Evolutionary conservation across 768 basidiomycete species (phyloP), one percentile per base, ranked within the genome.

Genomic region (Serendipita indica): DNA sequence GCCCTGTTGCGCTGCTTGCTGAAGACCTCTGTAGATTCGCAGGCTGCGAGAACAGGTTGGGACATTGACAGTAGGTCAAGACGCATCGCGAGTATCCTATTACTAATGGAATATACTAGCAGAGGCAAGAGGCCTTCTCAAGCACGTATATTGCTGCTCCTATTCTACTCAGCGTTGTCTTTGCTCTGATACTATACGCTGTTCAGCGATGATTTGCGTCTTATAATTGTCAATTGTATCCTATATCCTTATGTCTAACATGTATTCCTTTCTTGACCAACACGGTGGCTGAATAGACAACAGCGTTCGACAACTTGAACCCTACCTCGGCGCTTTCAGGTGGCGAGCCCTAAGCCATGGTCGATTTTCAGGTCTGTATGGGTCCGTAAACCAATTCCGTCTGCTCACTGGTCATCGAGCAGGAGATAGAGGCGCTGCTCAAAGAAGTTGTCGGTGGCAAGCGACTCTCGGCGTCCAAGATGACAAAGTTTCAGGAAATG

Each of bases 381-480:
- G 10, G 7, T 62, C 7, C 30, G 60, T 20, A 33, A 10, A 16
- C 14, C 1, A 13, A 39, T 32, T 18, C 7, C 16, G 13, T 10
- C 3, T 45, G 32, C 43, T n/a, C n/a, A 18, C 57, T 37, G n/a
- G 37, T 52, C 27, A 37, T 33, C 37, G 27, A 25, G 6, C 63
- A 96, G 91, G 79, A 81, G 59, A 94, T 96, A 65, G 87, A 93
- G 70, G 69, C 76, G 28, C 74, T 83, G 39, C 72, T 97, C 61
- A 88, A 87, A 69, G 83, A 90, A 65, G 79, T 91, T 39, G 85
- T 96, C 45, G 74, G 77, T 58, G 82, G 83, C 60, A 91, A 89
- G 69, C 80, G 89, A 60, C 72, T 97, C 59, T 94, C 91, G 14
- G 83, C 82, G 30, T 86, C 90, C 18, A 89, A 88, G 74, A 86